Evolutionary conservation across 176 grass and related monocot genomes (phyloP).

Genomic region (Triticum dicoccoides): DNA sequence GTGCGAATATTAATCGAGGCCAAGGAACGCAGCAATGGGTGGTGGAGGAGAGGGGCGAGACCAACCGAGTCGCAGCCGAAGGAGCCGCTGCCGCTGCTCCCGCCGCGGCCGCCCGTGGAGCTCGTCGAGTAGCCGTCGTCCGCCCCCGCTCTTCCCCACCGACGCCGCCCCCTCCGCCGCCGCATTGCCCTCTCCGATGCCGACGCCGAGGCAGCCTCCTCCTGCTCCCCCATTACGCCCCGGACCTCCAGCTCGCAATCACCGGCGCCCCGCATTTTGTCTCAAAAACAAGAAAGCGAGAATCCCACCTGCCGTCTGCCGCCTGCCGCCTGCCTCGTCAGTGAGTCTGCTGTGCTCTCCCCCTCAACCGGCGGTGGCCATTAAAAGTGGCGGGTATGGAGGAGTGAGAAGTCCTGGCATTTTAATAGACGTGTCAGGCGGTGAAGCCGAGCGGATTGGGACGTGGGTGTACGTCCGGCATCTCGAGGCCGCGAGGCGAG

Average conservation of each 20-base stretch:
- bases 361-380: slow-evolving; percentile 12
- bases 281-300: not conserved
- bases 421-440: slow-evolving; percentile 34
- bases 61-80: slow-evolving; percentile 48
- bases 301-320: not conserved
- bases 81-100: slow-evolving; percentile 36
- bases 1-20: not conserved
- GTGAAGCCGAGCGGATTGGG: not conserved
- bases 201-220: not conserved
- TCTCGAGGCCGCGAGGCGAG: slow-evolving; percentile 25
- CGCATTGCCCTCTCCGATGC: slow-evolving; percentile 22
- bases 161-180: slow-evolving; percentile 1
- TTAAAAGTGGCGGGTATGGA: slow-evolving; percentile 30
- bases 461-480: slow-evolving; percentile 29
- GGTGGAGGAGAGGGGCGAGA: not conserved
- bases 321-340: not conserved
- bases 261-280: slow-evolving; percentile 25
- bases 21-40: not conserved
- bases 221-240: not conserved
- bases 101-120: too few relatives aligned
- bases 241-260: slow-evolving; percentile 17
- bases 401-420: slow-evolving; percentile 22
- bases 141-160: slow-evolving; percentile 24
- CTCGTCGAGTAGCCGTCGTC: slow-evolving; percentile 40
- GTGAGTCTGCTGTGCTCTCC: not conserved